phyloP scores from a whole-genome alignment of 768 basidiomycete species.

The Dioszegia hungarica region DNA sequence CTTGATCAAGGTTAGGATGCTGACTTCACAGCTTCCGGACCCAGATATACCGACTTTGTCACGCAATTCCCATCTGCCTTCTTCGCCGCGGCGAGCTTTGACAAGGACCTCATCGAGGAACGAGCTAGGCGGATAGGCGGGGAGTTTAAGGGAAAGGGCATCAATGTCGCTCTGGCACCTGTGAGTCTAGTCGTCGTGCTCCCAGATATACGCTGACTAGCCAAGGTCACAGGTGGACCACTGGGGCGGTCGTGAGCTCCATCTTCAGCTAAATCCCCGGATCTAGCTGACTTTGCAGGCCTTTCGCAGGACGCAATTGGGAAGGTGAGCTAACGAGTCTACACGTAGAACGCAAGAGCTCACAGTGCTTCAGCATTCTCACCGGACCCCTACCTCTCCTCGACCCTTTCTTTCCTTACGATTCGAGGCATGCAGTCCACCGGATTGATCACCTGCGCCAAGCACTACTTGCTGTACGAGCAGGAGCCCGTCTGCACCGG shows the following conservation, averaged over 20 bases:
- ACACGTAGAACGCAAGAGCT: slow-evolving; percentile 11
- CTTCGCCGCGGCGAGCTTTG: slow-evolving; percentile 53
- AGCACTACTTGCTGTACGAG: slow-evolving; percentile 48
- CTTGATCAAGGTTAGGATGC: neutral
- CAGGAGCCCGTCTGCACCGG: slow-evolving; percentile 41
- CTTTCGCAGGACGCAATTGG: slow-evolving; percentile 44
- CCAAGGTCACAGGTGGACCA: slow-evolving; percentile 45
- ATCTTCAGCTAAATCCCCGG: neutral
- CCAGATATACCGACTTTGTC: slow-evolving; percentile 42
- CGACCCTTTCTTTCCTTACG: slow-evolving; percentile 35
- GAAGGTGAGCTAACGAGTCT: slow-evolving; percentile 28
- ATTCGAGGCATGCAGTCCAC: slow-evolving; percentile 36
- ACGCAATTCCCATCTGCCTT: slow-evolving; percentile 47
- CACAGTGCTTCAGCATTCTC: slow-evolving; percentile 33
- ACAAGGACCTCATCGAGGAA: slow-evolving; percentile 68
- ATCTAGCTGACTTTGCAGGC: slow-evolving; percentile 21
- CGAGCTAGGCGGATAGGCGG: slow-evolving; percentile 72
- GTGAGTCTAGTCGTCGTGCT: no score
- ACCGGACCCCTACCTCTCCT: slow-evolving; percentile 40
- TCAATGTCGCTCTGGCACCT: slow-evolving; percentile 63
- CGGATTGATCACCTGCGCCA: slow-evolving; percentile 36
- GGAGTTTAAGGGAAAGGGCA: slow-evolving; percentile 78
- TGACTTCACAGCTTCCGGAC: slow-evolving; percentile 34
- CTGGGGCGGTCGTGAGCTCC: slow-evolving; percentile 38
- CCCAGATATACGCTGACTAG: no score